Conservation (phyloP, 1,284 basidiomycete genomes). For the Sporisorium sorghi region DNA sequence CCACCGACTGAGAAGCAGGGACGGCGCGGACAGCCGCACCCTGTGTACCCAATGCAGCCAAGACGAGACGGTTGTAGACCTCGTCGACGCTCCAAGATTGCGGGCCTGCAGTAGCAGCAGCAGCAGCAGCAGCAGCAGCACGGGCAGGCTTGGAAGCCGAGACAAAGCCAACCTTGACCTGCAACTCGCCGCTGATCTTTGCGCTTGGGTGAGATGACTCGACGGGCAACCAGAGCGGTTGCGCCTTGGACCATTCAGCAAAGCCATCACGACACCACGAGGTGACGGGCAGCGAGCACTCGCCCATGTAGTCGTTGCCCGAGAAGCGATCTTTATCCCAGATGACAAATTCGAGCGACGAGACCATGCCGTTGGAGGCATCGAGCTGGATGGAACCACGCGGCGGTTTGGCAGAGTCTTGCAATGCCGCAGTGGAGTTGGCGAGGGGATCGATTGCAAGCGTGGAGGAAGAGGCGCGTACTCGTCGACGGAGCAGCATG, state of each 20-base stretch:
- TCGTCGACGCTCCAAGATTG: slow-evolving; percentile 41
- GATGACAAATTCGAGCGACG: slow-evolving; percentile 80
- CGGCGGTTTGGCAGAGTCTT: slow-evolving; percentile 20
- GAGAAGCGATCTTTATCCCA: slow-evolving; percentile 85
- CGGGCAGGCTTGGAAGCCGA: slow-evolving; percentile 11
- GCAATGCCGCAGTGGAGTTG: slow-evolving; percentile 6
- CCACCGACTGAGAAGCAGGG: slow-evolving; percentile 60
- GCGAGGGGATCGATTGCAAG: slow-evolving; percentile 4
- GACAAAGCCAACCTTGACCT: slow-evolving; percentile 60
- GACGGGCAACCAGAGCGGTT: slow-evolving; percentile 55
- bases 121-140: too few relatives aligned
- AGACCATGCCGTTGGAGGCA: slow-evolving; percentile 47
- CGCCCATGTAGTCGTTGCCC: slow-evolving; percentile 92
- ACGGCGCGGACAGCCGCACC: slow-evolving; percentile 55
- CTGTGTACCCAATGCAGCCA: slow-evolving; percentile 32
- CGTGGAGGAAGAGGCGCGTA: slow-evolving; percentile 9
- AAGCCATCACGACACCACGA: slow-evolving; percentile 77
- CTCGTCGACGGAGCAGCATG: slow-evolving; percentile 43
- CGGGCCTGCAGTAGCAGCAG: slow-evolving; percentile 5
- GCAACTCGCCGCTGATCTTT: slow-evolving; percentile 54
- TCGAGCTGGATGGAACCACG: slow-evolving; percentile 52
- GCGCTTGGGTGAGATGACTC: slow-evolving; percentile 48
- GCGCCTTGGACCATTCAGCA: slow-evolving; percentile 41
- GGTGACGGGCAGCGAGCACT: slow-evolving; percentile 79
- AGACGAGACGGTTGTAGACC: slow-evolving; percentile 48